Evolutionary conservation across 305 asterid genomes (phyloP), one percentile per base, ranked within the genome.

Genomic region (Lippia alba): DNA sequence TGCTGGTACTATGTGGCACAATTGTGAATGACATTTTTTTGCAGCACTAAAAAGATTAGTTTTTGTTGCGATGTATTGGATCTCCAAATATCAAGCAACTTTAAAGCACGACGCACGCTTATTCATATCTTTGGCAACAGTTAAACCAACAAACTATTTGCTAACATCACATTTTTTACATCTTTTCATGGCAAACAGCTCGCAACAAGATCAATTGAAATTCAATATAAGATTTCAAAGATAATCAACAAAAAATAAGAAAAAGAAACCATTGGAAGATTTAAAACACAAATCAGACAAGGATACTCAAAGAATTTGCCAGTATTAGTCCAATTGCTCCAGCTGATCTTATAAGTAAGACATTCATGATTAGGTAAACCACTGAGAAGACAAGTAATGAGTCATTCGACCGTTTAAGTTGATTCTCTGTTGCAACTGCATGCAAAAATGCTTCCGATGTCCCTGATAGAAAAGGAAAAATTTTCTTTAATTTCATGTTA

Each of bases 271-370:
- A 16, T 7, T 55, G 56, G 19, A 71, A 55, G 54, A 64, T 66
- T 44, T 44, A 32, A 51, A 55, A 48, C 16, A 56, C 34, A 58
- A 16, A 32, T 58, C n/a, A 50, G 19, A 66, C 12, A n/a, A 91
- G 97, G 99, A 91, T 94, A 94, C 97, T 94, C 94, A 90, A 77
- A 61, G 92, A 85, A 81, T 94, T 94, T 18, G 99, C 99, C 60
- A 87, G 50, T 78, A 91, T 91, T 73, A 94, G 79, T 69, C 97
- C 99, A 56, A 90, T 78, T 63, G 96, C 96, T 14, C 99, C 97
- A 39, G 96, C 93, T 81, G 91, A 82, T 78, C 78, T 80, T 81
- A 94, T 90, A 45, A 94, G 92, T 60, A 49, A 74, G 78, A 91
- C 84, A 75, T 91, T 94, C 75, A 88, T 61, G 70, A 83, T 78